Conservation (phyloP, 805 yeast genomes). For the Zygotorulaspora chibaensis region DNA sequence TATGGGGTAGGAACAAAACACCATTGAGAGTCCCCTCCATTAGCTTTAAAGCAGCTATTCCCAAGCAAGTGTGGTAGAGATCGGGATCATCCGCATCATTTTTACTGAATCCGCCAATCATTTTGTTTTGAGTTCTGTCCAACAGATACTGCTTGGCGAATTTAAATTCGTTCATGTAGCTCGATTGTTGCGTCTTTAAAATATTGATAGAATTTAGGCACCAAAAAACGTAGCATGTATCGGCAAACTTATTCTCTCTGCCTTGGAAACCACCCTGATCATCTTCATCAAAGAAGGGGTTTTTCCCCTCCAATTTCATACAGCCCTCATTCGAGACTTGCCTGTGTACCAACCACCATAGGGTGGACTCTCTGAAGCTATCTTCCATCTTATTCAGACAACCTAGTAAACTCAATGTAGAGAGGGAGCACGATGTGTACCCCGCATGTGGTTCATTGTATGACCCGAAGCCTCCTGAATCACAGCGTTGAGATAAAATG, state of each 20-base stretch:
- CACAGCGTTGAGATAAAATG: slow-evolving; percentile 37
- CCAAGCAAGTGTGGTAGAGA: slow-evolving; percentile 63
- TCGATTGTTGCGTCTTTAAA: slow-evolving; percentile 6
- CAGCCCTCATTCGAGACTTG: slow-evolving; percentile 40
- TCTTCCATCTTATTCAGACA: slow-evolving; percentile 20
- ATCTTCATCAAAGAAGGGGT: slow-evolving; percentile 39
- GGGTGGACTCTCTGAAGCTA: slow-evolving; percentile 38
- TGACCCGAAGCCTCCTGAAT: slow-evolving; percentile 70
- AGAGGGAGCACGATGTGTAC: slow-evolving; percentile 77
- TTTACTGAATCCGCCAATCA: slow-evolving; percentile 77
- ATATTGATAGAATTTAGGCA: slow-evolving; percentile 53
- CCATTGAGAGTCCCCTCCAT: slow-evolving; percentile 32
- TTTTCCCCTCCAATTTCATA: slow-evolving; percentile 17
- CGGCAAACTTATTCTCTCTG: slow-evolving; percentile 75
- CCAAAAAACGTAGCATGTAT: slow-evolving; percentile 91
- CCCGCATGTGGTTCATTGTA: slow-evolving; percentile 79
- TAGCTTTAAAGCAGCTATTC: slow-evolving; percentile 49
- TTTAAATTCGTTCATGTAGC: slow-evolving; percentile 35
- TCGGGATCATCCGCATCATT: slow-evolving; percentile 62
- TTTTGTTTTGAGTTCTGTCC: slow-evolving; percentile 50
- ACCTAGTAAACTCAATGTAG: slow-evolving; percentile 46
- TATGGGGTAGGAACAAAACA: slow-evolving; percentile 27
- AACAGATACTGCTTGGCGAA: slow-evolving; percentile 45
- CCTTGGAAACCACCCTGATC: slow-evolving; percentile 85
- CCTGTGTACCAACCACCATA: slow-evolving; percentile 59